Conservation (phyloP, 2,329 filamentous ascomycete genomes). For the Spiromastix sp. region DNA sequence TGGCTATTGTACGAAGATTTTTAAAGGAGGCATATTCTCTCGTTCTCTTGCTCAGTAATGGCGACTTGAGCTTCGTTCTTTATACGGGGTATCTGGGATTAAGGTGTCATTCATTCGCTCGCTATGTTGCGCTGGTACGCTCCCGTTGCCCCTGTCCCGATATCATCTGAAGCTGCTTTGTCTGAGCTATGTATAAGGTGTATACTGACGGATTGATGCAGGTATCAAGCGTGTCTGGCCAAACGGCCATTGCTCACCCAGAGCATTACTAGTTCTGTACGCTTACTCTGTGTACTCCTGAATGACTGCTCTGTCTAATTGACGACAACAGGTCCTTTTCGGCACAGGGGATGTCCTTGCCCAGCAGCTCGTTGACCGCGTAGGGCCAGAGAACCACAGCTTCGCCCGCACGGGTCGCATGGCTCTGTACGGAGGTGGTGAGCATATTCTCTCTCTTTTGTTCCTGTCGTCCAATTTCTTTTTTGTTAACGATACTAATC, state of each 20-base stretch:
- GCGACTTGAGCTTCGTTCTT: too few species aligned
- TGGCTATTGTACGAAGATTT: too few species aligned
- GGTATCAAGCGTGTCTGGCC: constrained; percentile 80
- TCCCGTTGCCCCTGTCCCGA: too few species aligned
- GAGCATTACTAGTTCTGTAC: constrained; percentile 70
- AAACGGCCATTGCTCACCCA: constrained; percentile 80
- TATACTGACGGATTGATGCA: too few species aligned
- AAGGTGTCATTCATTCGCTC: background rate
- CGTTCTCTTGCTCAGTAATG: too few species aligned
- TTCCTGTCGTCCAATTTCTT: background rate
- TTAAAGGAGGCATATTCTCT: too few species aligned
- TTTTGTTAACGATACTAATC: constrained; percentile 7
- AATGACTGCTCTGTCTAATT: background rate
- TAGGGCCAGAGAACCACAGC: constrained; percentile 67
- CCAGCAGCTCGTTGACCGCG: constrained; percentile 81
- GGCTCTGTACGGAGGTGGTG: constrained; percentile 41
- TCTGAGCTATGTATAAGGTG: too few species aligned
- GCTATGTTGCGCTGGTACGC: constrained; percentile 35
- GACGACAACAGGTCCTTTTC: constrained; percentile 58
- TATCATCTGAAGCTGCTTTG: too few species aligned
- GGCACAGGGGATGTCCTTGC: constrained; percentile 83
- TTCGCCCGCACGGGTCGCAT: constrained; percentile 38
- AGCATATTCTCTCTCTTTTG: constrained; percentile 7
- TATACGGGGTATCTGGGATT: too few species aligned
- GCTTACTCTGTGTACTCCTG: constrained; percentile 8